Evolutionary conservation across 257 asterid species (phyloP), one percentile per base, ranked within the genome.

Genomic region (Ilex asprella): DNA sequence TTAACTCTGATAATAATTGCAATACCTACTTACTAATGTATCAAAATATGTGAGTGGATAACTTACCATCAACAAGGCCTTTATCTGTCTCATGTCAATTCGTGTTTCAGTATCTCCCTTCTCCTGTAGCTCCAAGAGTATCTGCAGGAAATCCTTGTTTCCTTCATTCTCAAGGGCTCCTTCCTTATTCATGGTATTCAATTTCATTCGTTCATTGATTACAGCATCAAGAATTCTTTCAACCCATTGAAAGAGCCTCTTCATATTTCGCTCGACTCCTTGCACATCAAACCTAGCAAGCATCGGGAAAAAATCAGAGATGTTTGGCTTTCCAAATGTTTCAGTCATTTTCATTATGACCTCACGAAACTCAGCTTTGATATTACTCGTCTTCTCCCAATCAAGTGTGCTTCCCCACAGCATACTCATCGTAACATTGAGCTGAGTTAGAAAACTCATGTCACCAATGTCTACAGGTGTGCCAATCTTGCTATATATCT

Each of bases 221-320:
- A 59, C 39, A 8, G 60, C 16, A 12, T 80, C 76, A 21, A 80
- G 51, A 51, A 77, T 72, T 2, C 30, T 10, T 1, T 71, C 83
- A 21, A 74, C 3, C n/a, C 58, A 39, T 29, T 67, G 41, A 53
- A 43, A 2, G 9, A 59, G 56, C 10, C 32, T 44, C 65, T 62
- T 50, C 78, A 63, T 74, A 39, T 74, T 56, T 30, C 60, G 68
- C 67, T 65, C 69, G 10, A 73, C 57, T 8, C 83, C 80, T 56
- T 82, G 85, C 31, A 82, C 16, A 54, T 77, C 85, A 39, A 79
- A 62, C 70, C 69, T 62, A 0, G 80, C 70, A 31, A 79, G 67
- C 60, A 69, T 12, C 2, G 79, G 83, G 46, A 82, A 76, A 31
- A 79, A 75, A 66, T 82, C 88, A 0, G 83, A 79, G 5, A 79